phyloP scores from a whole-genome alignment of 345 rosid genomes.

The Camelina laxa region DNA sequence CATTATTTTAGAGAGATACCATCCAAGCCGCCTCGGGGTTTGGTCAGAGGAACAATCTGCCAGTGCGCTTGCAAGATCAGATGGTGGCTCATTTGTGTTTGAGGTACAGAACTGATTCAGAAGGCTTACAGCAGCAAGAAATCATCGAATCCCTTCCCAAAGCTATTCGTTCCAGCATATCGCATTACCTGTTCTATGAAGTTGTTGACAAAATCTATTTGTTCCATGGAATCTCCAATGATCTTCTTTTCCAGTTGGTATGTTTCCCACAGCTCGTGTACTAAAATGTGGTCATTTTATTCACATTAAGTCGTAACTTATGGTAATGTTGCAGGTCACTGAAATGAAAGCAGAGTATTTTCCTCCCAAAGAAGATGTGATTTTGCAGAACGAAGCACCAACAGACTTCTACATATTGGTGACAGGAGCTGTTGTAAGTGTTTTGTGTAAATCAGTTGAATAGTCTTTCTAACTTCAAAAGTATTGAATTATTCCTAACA shows the following conservation, averaged over 20 bases:
- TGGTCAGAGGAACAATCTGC: conserved; percentile 76
- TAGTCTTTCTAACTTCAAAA: background rate
- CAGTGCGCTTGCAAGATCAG: conserved; percentile 81
- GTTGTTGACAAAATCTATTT: conserved; percentile 76
- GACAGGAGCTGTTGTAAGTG: conserved; percentile 79
- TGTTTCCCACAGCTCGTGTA: background rate
- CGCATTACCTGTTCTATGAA: conserved; percentile 73
- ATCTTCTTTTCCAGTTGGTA: conserved; percentile 96
- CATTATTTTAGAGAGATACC: conserved; percentile 71
- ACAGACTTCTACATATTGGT: conserved; percentile 83
- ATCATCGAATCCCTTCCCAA: conserved; percentile 79
- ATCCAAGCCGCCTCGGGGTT: conserved; percentile 82
- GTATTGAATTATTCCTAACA: conserved; percentile 30
- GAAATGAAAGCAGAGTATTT: conserved; percentile 95
- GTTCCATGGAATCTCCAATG: conserved; percentile 88
- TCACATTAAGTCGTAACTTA: background rate
- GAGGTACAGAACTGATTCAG: conserved; percentile 81
- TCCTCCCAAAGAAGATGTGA: conserved; percentile 92
- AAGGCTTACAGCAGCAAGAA: conserved; percentile 94
- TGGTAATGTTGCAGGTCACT: conserved; percentile 54
- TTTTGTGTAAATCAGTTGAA: background rate
- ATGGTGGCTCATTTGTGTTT: conserved; percentile 91
- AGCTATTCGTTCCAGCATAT: conserved; percentile 85
- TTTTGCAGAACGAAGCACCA: conserved; percentile 93
- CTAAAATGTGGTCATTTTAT: background rate